Percentiles rank a stretch among this genome's conserved stretches.
These are phyloP conservation scores for Chenopodium album DNA, from an alignment of 148 eudicot species.

Conservation along the genomic window DNA sequence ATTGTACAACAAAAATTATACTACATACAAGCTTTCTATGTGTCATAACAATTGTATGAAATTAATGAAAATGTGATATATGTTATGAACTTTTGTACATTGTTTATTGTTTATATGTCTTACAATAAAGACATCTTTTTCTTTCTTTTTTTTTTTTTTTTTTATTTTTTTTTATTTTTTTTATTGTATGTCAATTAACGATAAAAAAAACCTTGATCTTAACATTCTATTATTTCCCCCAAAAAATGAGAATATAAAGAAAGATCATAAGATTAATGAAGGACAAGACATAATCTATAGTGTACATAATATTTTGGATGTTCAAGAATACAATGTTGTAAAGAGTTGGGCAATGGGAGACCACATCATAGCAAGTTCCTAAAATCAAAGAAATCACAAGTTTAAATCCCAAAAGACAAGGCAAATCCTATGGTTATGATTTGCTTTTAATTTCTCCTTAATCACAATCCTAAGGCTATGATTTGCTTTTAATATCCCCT, in stretches of 20 bases:
- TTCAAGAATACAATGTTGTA: background rate
- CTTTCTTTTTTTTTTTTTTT: too few relatives aligned
- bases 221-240: background rate
- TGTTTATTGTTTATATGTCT: too few relatives aligned
- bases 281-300: slow-evolving; percentile 14
- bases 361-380: slow-evolving; percentile 15
- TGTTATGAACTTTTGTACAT: background rate
- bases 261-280: background rate
- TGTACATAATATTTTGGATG: background rate
- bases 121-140: too few relatives aligned
- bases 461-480: slow-evolving; percentile 26
- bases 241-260: background rate
- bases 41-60: too few relatives aligned
- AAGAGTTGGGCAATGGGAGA: slow-evolving; percentile 6
- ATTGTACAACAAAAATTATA: too few relatives aligned
- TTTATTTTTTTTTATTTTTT: too few relatives aligned
- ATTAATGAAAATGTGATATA: too few relatives aligned
- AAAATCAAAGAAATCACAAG: slow-evolving; percentile 10
- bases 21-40: too few relatives aligned
- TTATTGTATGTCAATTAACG: too few relatives aligned
- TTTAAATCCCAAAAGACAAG: slow-evolving; percentile 37
- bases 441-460: slow-evolving; percentile 6
- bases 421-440: slow-evolving; percentile 33
- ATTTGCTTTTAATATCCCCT: slow-evolving; percentile 14
- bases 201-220: background rate